Evolutionary conservation across 306 rosid genomes (phyloP), one percentile per base, ranked within the genome.

Genomic region (Citrullus colocynthis): DNA sequence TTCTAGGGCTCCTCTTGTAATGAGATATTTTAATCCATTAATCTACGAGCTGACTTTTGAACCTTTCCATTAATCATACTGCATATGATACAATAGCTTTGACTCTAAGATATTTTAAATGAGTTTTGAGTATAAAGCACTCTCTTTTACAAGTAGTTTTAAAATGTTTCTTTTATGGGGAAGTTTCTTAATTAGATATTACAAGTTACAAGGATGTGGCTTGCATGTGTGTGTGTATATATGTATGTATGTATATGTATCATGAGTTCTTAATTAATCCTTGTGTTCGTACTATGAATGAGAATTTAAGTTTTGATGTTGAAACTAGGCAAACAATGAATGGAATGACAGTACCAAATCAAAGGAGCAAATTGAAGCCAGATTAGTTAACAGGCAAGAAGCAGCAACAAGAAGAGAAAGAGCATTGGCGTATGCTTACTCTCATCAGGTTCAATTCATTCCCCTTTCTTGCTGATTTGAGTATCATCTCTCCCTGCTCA

Each of bases 391-490:
- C 59, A 90, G 79, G 77, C 97, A 92, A 73, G 88, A 88, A 62
- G 98, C 99, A 65, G 92, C 99, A 15, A 69, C 86, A 69, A 88
- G 97, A 87, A 92, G 99, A 83, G 97, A 95, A 74, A 95, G 82
- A 75, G 97, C 99, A 1, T 51, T 92, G 90, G 96, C 97, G 15
- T 95, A 92, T 84, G 86, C 99, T 58, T 91, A 82, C 77, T 77
- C 98, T 72, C 98, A 86, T 82, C 98, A 95, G 92, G 99, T 65
- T 75, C 78, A 7, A 56, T 36, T 34, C 78, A 36, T 55, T 57
- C 37, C 72, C 7, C 16, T 37, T 51, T 14, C 34, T 54, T 15
- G n/a, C 51, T 63, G 63, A n/a, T 69, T 57, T 34, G 49, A 32
- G 58, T 48, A 37, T 39, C 7, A 18, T 56, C 24, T 21, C 6